Evolutionary conservation across 2,329 filamentous ascomycete species (phyloP), one percentile per base, ranked within the genome.

Genomic region (Cyphellophora europaea): DNA sequence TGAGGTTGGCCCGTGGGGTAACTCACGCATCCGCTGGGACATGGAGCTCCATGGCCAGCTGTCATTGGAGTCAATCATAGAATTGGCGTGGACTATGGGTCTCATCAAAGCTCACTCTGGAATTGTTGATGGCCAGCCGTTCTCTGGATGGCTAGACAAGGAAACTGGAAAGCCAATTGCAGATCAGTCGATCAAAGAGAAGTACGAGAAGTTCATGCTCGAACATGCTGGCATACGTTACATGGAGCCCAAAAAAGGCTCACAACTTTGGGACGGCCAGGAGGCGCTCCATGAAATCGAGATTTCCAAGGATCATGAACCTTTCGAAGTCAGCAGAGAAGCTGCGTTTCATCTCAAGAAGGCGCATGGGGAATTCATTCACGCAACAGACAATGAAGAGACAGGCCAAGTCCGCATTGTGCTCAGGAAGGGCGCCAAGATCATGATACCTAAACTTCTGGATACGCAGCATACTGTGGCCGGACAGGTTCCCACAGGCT

Each of bases 11-110:
- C 91, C 91, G 5, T 96, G 91, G 91, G 91, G 91, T 69, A 98
- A 95, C 69, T 87, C 91, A 2, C 79, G 91, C 53, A 96, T 89
- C 27, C 79, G 91, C 43, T 98, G 91, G 91, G 89, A 98, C 68
- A 96, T 96, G 87, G 91, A 98, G 60, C 86, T 89, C 2, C 78
- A 86, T 48, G 91, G 89, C 56, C 76, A 93, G 54, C 96, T 96
- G 66, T 96, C 89, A 11, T 76, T 96, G 6, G 91, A 96, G 61
- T 91, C 91, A 15, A 95, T 88, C 53, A 81, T 96, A 42, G 91
- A 98, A 64, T 96, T 98, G 88, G 87, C 91, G 19, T 98, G 91
- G 91, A 86, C 96, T 61, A 98, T 96, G 89, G 91, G 91, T 55
- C 77, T 96, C 40, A 95, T 98, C 67, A 94, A 88, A 72, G 93